Evolutionary conservation across 2,329 filamentous ascomycete species (phyloP), one percentile per base, ranked within the genome.

Genomic region (Colletotrichum neosansevieriae): DNA sequence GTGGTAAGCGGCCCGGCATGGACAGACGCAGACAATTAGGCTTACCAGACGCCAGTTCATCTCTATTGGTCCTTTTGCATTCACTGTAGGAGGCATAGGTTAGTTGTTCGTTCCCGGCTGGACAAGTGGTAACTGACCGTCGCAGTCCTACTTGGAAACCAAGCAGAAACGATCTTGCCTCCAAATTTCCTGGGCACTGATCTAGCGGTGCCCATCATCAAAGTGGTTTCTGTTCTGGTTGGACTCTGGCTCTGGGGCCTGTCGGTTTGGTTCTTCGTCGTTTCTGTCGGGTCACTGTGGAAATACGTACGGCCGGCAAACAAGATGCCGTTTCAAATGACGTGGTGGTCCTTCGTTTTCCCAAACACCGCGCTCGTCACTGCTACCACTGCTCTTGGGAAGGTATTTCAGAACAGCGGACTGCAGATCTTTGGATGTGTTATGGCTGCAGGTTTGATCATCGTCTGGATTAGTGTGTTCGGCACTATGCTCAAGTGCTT

Each of bases 211-310:
- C 76, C 80, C 47, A 82, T 86, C 56, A 74, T 87, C 29, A 80
- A 81, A 63, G 72, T 88, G 0, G 72, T 87, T 12, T 82, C 83
- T 3, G 76, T 91, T 70, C 90, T 93, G 79, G 80, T 89, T 2
- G 89, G 89, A 0, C 80, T 96, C 11, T 97, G 92, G 92, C 84
- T 96, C 3, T 96, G 92, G 91, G 93, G 89, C 0, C 80, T 96
- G n/a, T 91, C 92, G 29, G 79, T 94, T 32, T 96, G 93, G 90
- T 96, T 95, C 81, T 95, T 95, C 78, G 82, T 95, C 65, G 89
- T 96, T 11, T 91, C 89, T 1, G 86, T 92, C n/a, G 91, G 92
- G 2, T 92, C 92, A 2, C 86, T 95, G 67, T 91, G 86, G 85
- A 91, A 89, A 34, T 90, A 91, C 58, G 82, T 90, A 19, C 81